Evolutionary conservation across 2,329 filamentous ascomycete genomes (phyloP).

Genomic region (Aphanocladium album): DNA sequence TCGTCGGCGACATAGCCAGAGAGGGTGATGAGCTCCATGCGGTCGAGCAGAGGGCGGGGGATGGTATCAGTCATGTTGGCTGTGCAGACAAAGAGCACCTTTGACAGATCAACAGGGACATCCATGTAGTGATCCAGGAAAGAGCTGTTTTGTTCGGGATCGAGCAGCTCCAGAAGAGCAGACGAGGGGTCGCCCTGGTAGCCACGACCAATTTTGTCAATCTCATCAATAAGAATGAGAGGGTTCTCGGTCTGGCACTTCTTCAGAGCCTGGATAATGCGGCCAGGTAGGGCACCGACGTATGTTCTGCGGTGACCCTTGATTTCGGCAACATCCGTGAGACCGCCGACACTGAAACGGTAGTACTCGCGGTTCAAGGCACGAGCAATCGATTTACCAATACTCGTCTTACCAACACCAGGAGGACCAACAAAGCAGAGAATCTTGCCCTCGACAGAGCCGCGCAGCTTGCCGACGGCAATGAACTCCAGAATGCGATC

Average conservation of each 20-base stretch:
- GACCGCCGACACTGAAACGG: slow-evolving; percentile 92
- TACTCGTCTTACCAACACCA: slow-evolving; percentile 97
- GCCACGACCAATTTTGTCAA: slow-evolving; percentile 95
- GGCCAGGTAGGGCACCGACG: slow-evolving; percentile 88
- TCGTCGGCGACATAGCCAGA: slow-evolving; percentile 97
- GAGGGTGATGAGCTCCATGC: slow-evolving; percentile 96
- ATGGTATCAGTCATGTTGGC: slow-evolving; percentile 99
- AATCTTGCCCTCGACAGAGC: slow-evolving; percentile 97
- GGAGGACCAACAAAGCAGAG: slow-evolving; percentile 95
- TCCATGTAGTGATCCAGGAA: slow-evolving; percentile 99
- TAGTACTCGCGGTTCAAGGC: slow-evolving; percentile 96
- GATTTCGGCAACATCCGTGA: slow-evolving; percentile 97
- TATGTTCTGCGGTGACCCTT: slow-evolving; percentile 97
- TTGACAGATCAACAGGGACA: slow-evolving; percentile 92
- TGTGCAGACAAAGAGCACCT: slow-evolving; percentile 97
- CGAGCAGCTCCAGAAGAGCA: slow-evolving; percentile 85
- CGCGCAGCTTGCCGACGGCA: slow-evolving; percentile 91
- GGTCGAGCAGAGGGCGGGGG: slow-evolving; percentile 83
- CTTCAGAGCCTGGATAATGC: slow-evolving; percentile 97
- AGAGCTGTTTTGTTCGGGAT: slow-evolving; percentile 94
- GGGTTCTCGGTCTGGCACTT: slow-evolving; percentile 99
- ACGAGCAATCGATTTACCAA: slow-evolving; percentile 94
- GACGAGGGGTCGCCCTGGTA: slow-evolving; percentile 96
- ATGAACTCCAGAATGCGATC: slow-evolving; percentile 98
- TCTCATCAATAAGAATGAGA: slow-evolving; percentile 90